Conservation (phyloP, 2,329 filamentous ascomycete species). For the Calonectria pteridis region DNA sequence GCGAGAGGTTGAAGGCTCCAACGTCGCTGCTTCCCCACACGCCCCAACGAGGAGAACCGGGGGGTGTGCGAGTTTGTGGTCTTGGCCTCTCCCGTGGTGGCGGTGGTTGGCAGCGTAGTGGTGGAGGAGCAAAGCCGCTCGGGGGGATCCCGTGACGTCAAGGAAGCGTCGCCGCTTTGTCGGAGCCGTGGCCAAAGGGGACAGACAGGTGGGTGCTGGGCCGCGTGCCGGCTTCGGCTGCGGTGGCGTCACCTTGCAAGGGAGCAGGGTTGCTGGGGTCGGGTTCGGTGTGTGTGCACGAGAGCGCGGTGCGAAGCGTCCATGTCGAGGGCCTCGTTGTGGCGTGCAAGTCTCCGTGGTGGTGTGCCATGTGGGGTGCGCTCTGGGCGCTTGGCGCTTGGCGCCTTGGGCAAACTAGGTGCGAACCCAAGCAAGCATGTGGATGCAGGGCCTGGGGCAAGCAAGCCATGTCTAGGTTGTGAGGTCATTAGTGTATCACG, state of each 20-base stretch:
- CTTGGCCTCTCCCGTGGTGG: conserved; percentile 14
- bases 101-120: conserved; percentile 25
- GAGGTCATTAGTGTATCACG: conserved; percentile 43
- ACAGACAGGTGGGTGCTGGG: conserved; percentile 12
- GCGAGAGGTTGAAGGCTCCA: conserved; percentile 9
- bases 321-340: conserved; percentile 4
- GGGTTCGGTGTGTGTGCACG: conserved; percentile 17
- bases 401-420: conserved; percentile 36
- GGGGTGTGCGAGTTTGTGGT: conserved; percentile 22
- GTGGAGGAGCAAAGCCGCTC: conserved; percentile 20
- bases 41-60: neutral
- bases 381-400: conserved; percentile 36
- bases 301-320: conserved; percentile 7
- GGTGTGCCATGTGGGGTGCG: conserved; percentile 39
- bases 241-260: conserved; percentile 26
- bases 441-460: conserved; percentile 25
- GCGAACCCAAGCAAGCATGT: conserved; percentile 17
- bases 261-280: conserved; percentile 3
- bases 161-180: conserved; percentile 2
- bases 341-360: conserved; percentile 28
- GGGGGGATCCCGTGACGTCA: conserved; percentile 37
- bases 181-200: neutral
- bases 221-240: conserved; percentile 28
- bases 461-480: conserved; percentile 28
- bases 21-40: conserved; percentile 29